Conservation (phyloP, 140 eudicot species). For the Cichorium intybus region DNA sequence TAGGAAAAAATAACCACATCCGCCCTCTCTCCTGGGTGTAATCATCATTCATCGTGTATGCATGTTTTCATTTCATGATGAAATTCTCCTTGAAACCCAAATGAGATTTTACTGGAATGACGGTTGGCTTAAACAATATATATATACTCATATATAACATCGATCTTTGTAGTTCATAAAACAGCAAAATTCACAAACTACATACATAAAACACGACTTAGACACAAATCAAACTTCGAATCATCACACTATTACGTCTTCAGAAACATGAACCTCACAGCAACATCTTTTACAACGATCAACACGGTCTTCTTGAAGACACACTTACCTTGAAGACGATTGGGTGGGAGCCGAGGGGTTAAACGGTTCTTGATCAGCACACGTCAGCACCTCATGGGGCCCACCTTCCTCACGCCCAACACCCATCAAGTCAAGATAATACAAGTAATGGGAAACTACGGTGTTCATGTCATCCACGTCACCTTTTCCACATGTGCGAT, state of each 20-base stretch:
- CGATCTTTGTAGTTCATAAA: conserved; percentile 23
- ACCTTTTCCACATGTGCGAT: conserved; percentile 67
- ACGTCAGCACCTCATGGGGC: conserved; percentile 58
- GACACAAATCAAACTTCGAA: conserved; percentile 1
- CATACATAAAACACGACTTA: conserved; percentile 20
- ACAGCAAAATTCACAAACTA: conserved; percentile 33
- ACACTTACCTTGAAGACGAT: conserved; percentile 37
- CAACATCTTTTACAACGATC: conserved; percentile 15
- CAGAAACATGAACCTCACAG: conserved; percentile 15
- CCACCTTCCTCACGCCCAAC: conserved; percentile 76
- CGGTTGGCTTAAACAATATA: neutral
- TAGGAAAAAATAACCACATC: too few species aligned
- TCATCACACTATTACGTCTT: conserved; percentile 16
- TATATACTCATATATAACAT: conserved; percentile 12
- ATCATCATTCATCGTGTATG: neutral
- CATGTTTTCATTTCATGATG: neutral
- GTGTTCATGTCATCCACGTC: conserved; percentile 64
- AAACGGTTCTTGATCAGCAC: conserved; percentile 22
- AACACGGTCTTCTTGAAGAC: neutral
- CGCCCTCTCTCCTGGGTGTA: too few species aligned
- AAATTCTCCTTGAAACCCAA: neutral
- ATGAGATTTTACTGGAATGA: neutral
- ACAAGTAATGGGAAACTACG: conserved; percentile 60
- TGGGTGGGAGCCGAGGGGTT: conserved; percentile 26
- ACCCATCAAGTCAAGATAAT: conserved; percentile 79